These are phyloP conservation scores for Litsea cubeba DNA, from an alignment of 164 flowering plant species.

Conservation along the genomic window DNA sequence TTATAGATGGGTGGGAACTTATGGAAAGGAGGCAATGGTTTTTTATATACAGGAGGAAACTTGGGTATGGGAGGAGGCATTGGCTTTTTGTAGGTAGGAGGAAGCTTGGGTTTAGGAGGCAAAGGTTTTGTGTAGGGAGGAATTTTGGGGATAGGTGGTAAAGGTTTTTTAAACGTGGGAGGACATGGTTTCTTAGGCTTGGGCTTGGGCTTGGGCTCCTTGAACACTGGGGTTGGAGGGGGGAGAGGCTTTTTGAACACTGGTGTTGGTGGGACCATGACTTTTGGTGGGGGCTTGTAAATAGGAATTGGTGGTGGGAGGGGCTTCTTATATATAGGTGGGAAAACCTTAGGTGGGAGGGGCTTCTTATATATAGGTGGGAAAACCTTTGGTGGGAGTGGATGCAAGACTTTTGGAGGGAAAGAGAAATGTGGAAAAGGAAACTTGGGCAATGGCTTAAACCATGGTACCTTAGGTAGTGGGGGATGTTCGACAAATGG, in stretches of 20 bases:
- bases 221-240: constrained; percentile 15
- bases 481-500: constrained; percentile 39
- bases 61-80: constrained; percentile 2
- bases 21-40: neutral
- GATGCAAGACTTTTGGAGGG: neutral
- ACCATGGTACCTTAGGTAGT: constrained; percentile 6
- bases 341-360: neutral
- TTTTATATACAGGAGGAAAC: neutral
- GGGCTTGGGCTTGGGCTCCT: constrained; percentile 10
- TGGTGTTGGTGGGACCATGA: constrained; percentile 19
- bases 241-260: constrained; percentile 18
- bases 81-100: constrained; percentile 1
- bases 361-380: constrained; percentile 1
- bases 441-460: constrained; percentile 4
- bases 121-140: constrained; percentile 10
- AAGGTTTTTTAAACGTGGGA: constrained; percentile 7
- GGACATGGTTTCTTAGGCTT: no score
- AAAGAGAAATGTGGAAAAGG: neutral
- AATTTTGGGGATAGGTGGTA: constrained; percentile 20
- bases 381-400: constrained; percentile 1
- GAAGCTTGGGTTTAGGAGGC: neutral
- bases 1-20: constrained; percentile 5
- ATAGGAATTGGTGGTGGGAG: constrained; percentile 24
- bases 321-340: constrained; percentile 6
- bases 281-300: constrained; percentile 10